Evolutionary conservation across 169 alveolate species (phyloP).

Genomic region (Plasmodium cynomolgi): DNA sequence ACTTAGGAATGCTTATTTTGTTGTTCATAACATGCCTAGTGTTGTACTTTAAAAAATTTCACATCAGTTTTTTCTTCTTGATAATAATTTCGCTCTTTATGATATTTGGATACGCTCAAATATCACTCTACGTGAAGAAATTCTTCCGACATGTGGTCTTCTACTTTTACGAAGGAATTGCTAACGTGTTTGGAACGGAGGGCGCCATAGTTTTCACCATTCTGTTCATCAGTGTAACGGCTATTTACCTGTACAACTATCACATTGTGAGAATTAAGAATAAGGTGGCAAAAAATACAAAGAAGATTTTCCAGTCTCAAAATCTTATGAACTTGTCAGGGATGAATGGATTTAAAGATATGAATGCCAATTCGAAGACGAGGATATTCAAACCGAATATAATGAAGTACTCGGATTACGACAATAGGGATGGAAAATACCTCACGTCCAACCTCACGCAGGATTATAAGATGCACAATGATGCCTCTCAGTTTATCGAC

Average conservation of each 20-base stretch:
- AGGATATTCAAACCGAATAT: constrained; percentile 64
- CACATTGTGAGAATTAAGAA: constrained; percentile 63
- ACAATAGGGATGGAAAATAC: constrained; percentile 28
- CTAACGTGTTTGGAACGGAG: constrained; percentile 75
- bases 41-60: constrained; percentile 69
- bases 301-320: constrained; percentile 64
- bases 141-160: constrained; percentile 69
- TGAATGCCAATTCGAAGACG: background rate
- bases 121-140: constrained; percentile 28
- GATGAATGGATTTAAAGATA: constrained; percentile 22
- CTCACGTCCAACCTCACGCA: constrained; percentile 37
- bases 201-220: constrained; percentile 64
- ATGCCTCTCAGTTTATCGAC: constrained; percentile 49
- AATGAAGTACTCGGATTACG: constrained; percentile 34
- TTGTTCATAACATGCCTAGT: constrained; percentile 33
- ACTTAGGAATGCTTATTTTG: constrained; percentile 42
- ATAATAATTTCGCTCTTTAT: constrained; percentile 47
- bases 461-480: constrained; percentile 53
- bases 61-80: constrained; percentile 36
- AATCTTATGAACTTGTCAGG: constrained; percentile 66
- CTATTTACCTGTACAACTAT: constrained; percentile 61
- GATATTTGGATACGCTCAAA: constrained; percentile 74
- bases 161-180: constrained; percentile 68
- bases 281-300: constrained; percentile 53
- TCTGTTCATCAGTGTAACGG: constrained; percentile 34